phyloP scores from a whole-genome alignment of 2,329 filamentous ascomycete species.

The Fusarium sp. region DNA sequence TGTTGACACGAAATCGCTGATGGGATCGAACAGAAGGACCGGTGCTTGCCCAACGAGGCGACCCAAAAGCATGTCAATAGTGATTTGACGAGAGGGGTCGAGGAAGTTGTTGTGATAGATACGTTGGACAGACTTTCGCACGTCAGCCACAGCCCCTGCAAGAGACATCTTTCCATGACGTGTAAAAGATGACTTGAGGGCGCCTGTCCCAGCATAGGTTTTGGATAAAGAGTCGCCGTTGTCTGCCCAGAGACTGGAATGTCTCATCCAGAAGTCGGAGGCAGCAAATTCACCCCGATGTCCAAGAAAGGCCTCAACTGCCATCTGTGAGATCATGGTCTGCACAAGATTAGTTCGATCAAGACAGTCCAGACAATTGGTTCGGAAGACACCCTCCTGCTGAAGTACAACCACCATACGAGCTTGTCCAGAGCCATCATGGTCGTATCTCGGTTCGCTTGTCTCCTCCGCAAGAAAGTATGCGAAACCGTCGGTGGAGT shows the following conservation, averaged over 20 bases:
- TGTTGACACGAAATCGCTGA: slow-evolving; percentile 86
- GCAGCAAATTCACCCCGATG: slow-evolving; percentile 76
- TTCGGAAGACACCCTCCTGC: slow-evolving; percentile 95
- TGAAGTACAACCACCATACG: slow-evolving; percentile 78
- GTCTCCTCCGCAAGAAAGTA: slow-evolving; percentile 86
- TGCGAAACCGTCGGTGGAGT: slow-evolving; percentile 87
- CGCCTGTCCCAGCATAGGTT: slow-evolving; percentile 96
- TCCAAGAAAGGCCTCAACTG: slow-evolving; percentile 82
- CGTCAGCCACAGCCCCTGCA: slow-evolving; percentile 92
- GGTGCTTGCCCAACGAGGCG: slow-evolving; percentile 83
- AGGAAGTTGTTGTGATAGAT: slow-evolving; percentile 98
- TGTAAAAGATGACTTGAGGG: slow-evolving; percentile 94
- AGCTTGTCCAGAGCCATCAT: slow-evolving; percentile 48
- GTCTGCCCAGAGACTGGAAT: slow-evolving; percentile 95
- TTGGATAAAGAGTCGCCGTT: slow-evolving; percentile 94
- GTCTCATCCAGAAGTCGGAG: slow-evolving; percentile 89
- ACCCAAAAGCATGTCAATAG: slow-evolving; percentile 92
- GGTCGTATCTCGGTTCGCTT: slow-evolving; percentile 60
- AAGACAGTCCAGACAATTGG: slow-evolving; percentile 95
- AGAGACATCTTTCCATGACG: slow-evolving; percentile 95
- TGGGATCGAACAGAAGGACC: slow-evolving; percentile 90
- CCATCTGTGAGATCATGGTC: slow-evolving; percentile 94
- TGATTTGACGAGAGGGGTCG: slow-evolving; percentile 91
- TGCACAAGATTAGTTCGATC: slow-evolving; percentile 97
- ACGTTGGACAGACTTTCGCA: slow-evolving; percentile 90